Evolutionary conservation across 2,329 filamentous ascomycete species (phyloP), one percentile per base, ranked within the genome.

Genomic region (Fusarium sp.): DNA sequence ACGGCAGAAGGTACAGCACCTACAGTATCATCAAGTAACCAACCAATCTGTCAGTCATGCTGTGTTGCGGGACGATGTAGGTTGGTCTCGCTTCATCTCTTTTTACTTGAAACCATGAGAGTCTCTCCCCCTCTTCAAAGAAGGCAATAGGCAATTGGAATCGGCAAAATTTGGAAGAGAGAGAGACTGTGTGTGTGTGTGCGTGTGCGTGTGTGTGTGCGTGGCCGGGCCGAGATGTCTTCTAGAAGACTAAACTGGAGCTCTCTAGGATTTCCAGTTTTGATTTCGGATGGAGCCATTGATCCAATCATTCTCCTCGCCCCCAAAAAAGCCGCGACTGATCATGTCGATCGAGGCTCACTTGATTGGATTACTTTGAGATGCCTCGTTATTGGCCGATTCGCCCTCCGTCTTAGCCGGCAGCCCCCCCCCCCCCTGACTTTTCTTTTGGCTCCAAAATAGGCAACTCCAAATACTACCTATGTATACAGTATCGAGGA

Each of bases 161-260:
- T 33, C 48, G 48, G 54, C 36, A 47, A 53, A 58, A 25, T 53
- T 39, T 33, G 47, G 41, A 14, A 19, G 19, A 19, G 19, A 19
- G 19, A 19, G 19, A 19, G 19, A 19, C 3, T 19, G 19, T 19
- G 19, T 19, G 19, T 19, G 19, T 19, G 19, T 19, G 19, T 19
- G 19, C 4, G 19, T 19, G 19, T 19, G 19, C 4, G 19, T 19
- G 19, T 19, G 19, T 19, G 19, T 32, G 42, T 23, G 37, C 32
- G 47, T 50, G 37, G 15, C 21, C 56, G 56, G 49, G 50, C 49
- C 53, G 35, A 35, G 31, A 51, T 37, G 37, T 54, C 57, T 69
- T 69, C 67, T 70, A 68, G 67, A 70, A 70, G 48, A 57, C 33
- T 25, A 61, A 48, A 48, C 47, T 64, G 61, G 47, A 51, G 47